A percentile compares a stretch with the other conserved stretches of the same genome.
These are phyloP conservation scores for Excoecaria cochinchinensis DNA, from an alignment of 345 rosid genomes.

Conservation along the genomic window DNA sequence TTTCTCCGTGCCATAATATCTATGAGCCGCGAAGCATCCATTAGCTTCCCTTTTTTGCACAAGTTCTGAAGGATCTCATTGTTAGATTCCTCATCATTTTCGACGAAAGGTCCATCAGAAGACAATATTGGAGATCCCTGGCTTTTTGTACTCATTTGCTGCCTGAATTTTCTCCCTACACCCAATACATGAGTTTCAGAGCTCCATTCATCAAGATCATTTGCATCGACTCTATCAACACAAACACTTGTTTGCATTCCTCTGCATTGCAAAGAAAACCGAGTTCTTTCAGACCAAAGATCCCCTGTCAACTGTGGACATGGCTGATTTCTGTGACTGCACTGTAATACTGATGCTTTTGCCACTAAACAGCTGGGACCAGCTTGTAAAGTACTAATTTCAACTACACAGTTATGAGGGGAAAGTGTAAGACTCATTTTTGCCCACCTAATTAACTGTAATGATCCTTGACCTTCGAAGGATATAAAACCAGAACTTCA, in stretches of 20 bases:
- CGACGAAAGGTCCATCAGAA: conserved; percentile 47
- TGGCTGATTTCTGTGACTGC: conserved; percentile 12
- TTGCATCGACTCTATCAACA: conserved; percentile 37
- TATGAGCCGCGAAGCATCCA: conserved; percentile 55
- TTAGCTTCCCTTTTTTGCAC: conserved; percentile 55
- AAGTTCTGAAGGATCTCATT: conserved; percentile 57
- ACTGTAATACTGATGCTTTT: conserved; percentile 16
- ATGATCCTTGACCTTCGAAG: neutral
- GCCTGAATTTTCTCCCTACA: conserved; percentile 31
- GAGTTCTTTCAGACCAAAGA: conserved; percentile 21
- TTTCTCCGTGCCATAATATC: conserved; percentile 66
- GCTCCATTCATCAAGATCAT: conserved; percentile 41
- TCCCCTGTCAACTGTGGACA: conserved; percentile 29
- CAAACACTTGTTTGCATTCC: conserved; percentile 40
- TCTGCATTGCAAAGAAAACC: conserved; percentile 29
- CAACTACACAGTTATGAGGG: conserved; percentile 37
- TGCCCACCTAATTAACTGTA: conserved; percentile 9
- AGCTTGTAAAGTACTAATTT: conserved; percentile 32
- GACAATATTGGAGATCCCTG: conserved; percentile 18
- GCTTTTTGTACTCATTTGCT: conserved; percentile 25
- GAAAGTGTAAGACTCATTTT: conserved; percentile 45
- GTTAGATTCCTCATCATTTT: conserved; percentile 60
- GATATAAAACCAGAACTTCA: neutral
- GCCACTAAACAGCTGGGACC: conserved; percentile 14
- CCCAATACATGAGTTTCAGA: conserved; percentile 26